Evolutionary conservation across 2,329 filamentous ascomycete genomes (phyloP), one percentile per base, ranked within the genome.

Genomic region (Colletotrichum chrysophilum): DNA sequence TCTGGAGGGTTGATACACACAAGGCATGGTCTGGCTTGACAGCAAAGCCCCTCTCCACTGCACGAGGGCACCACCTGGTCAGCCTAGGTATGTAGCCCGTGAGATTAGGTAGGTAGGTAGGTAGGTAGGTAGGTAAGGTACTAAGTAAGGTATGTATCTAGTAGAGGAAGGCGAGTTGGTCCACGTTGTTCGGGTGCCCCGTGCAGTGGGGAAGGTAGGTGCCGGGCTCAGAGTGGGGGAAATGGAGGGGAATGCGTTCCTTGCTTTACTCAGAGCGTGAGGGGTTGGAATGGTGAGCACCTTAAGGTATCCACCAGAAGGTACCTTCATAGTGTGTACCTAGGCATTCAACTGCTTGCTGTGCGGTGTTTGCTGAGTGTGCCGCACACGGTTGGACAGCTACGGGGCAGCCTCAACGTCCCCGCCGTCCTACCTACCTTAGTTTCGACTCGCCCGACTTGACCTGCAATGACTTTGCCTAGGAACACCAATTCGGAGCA

Each of bases 1-100:
- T 75, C 56, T 52, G 28, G 64, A 56, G 32, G 62, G 65, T 67
- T 72, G 67, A 61, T 72, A 71, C 52, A 75, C 65, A 48, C 69
- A 67, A 24, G 24, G 55, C 73, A 75, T 75, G 69, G 62, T 70
- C 66, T 61, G 36, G 67, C 73, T 75, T 55, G 71, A 66, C 52
- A 66, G 43, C 67, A 43, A 52, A 74, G 67, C 58, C 43, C 71
- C 71, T 66, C 62, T 66, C 38, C 62, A 66, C 62, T 48, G 36
- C 62, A 30, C 24, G 32, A 43, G 61, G 61, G 61, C 34, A 52
- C 43, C 43, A 52, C 62, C 38, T 24, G 62, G 62, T 52, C 36
- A 14, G 36, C 36, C 30, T 62, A 36, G n/a, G 61, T n/a, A 61
- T 32, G 18, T 13, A 32, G 58, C n/a, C 58, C 28, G 5, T 61